Evolutionary conservation across 495 filamentous ascomycete genomes (phyloP).

Genomic region (Darksidea phi): DNA sequence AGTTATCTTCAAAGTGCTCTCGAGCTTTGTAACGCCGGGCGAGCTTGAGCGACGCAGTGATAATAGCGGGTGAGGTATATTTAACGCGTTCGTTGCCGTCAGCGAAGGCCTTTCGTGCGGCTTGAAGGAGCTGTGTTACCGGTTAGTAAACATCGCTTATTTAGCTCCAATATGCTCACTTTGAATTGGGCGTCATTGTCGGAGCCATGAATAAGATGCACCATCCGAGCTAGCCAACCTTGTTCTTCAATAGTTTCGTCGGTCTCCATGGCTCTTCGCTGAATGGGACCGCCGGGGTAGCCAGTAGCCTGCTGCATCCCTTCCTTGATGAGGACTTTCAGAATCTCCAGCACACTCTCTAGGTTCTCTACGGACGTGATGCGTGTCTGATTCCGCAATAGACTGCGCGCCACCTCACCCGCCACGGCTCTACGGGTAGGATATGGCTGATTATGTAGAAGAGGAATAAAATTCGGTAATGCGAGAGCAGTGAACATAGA

Average conservation of each 20-base stretch:
- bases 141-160: constrained; percentile 34
- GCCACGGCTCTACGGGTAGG: constrained; percentile 87
- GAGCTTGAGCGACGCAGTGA: constrained; percentile 86
- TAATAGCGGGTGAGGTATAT: constrained; percentile 87
- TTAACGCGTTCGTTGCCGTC: constrained; percentile 95
- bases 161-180: constrained; percentile 41
- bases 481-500: constrained; percentile 92
- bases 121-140: constrained; percentile 70
- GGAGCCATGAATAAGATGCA: constrained; percentile 78
- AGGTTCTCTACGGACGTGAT: constrained; percentile 76
- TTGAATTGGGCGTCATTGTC: constrained; percentile 94
- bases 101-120: constrained; percentile 77
- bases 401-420: constrained; percentile 73
- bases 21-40: constrained; percentile 85
- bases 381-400: constrained; percentile 74
- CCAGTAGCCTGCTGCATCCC: constrained; percentile 79
- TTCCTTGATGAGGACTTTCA: constrained; percentile 89
- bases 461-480: constrained; percentile 84
- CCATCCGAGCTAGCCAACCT: constrained; percentile 88
- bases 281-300: constrained; percentile 72
- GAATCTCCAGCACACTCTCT: constrained; percentile 82
- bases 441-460: constrained; percentile 90
- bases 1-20: constrained; percentile 94
- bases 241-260: constrained; percentile 98
- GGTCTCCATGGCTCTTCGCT: constrained; percentile 68